Evolutionary conservation across 805 yeast species (phyloP).

Genomic region (Wilhelminamyces savonicus): DNA sequence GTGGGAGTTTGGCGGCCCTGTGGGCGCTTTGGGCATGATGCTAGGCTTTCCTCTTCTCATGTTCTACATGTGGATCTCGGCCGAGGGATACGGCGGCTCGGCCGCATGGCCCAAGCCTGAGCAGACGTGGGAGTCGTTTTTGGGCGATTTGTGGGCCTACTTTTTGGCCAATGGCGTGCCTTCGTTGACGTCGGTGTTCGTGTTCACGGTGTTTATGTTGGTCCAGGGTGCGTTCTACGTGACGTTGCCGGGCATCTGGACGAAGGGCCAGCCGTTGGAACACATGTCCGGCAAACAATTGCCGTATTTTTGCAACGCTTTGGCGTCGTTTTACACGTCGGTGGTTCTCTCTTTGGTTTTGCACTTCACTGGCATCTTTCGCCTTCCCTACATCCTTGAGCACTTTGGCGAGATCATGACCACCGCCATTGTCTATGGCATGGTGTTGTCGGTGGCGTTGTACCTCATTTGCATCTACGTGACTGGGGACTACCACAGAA

Average conservation of each 20-base stretch:
- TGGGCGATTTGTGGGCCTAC: conserved; percentile 28
- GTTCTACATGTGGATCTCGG: conserved; percentile 96
- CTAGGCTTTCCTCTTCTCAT: conserved; percentile 85
- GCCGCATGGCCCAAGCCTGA: conserved; percentile 62
- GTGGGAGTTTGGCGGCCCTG: conserved; percentile 91
- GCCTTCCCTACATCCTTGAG: conserved; percentile 68
- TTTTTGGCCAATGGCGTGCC: conserved; percentile 55
- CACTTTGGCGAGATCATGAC: conserved; percentile 90
- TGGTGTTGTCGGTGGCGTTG: conserved; percentile 57
- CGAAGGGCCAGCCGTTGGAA: conserved; percentile 86
- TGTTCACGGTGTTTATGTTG: conserved; percentile 65
- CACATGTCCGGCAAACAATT: conserved; percentile 77
- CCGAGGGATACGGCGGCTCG: conserved; percentile 68
- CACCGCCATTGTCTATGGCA: conserved; percentile 78
- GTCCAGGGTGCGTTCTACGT: conserved; percentile 72
- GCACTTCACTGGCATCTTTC: conserved; percentile 72
- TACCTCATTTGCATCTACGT: conserved; percentile 62
- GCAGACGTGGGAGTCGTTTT: conserved; percentile 49
- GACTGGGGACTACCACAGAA: conserved; percentile 74
- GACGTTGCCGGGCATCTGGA: conserved; percentile 88
- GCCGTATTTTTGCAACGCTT: conserved; percentile 91
- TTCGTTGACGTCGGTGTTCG: conserved; percentile 51
- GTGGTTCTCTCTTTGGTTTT: conserved; percentile 50
- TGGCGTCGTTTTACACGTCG: conserved; percentile 73
- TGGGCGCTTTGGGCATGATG: conserved; percentile 89